Evolutionary conservation across 805 yeast genomes (phyloP).

Genomic region (Kazachstania kunashirensis): DNA sequence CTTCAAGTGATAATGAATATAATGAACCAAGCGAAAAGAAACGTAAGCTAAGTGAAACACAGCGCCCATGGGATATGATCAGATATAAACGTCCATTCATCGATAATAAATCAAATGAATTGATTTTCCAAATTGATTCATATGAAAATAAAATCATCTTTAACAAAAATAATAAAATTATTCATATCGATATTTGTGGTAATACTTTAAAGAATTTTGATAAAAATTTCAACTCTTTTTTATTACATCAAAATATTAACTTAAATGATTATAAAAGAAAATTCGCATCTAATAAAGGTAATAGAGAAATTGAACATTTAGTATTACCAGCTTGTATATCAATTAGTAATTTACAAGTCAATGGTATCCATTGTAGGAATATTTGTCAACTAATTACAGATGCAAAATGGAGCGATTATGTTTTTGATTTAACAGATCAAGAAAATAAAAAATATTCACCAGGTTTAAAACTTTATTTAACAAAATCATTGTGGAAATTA

Average conservation of each 20-base stretch:
- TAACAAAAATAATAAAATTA: constrained; percentile 22
- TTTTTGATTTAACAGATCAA: constrained; percentile 7
- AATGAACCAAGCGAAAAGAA: background rate
- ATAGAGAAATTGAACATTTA: constrained; percentile 5
- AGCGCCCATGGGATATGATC: constrained; percentile 11
- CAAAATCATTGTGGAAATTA: constrained; percentile 19
- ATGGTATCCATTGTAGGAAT: constrained; percentile 12
- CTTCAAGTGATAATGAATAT: constrained; percentile 2
- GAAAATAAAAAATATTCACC: constrained; percentile 5
- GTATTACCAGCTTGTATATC: constrained; percentile 16
- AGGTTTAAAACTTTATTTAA: constrained; percentile 15
- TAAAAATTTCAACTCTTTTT: constrained; percentile 1
- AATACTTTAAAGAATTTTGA: constrained; percentile 3
- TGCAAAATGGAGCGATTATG: constrained; percentile 8
- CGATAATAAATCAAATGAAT: constrained; percentile 29
- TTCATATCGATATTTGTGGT: constrained; percentile 15
- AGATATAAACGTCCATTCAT: constrained; percentile 38
- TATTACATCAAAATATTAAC: constrained; percentile 5
- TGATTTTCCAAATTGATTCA: constrained; percentile 34
- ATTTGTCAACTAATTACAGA: constrained; percentile 13
- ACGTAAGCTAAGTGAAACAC: background rate
- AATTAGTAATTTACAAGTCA: constrained; percentile 14
- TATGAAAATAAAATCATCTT: constrained; percentile 23
- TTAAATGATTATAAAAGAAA: constrained; percentile 7
- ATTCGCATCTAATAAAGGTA: constrained; percentile 3